A percentile compares a stretch with the other conserved stretches of the same genome.
Conservation (phyloP, 2,329 filamentous ascomycete species). For the Phialemonium atrogriseum region DNA sequence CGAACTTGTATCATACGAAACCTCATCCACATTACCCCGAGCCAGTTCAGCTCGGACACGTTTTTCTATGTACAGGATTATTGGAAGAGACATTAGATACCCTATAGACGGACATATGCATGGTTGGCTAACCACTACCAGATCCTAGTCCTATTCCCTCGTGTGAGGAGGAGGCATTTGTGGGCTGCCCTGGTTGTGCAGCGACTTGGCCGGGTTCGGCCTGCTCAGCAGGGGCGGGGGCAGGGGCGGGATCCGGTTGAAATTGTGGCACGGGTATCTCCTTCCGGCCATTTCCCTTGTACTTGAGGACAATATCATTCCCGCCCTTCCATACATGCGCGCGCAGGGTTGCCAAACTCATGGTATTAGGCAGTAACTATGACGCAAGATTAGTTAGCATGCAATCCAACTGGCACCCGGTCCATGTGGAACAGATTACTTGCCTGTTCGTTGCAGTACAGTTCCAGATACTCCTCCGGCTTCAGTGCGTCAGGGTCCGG, state of each 20-base stretch:
- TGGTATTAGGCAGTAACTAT: conserved; percentile 64
- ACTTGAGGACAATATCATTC: conserved; percentile 85
- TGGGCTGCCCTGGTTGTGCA: conserved; percentile 2
- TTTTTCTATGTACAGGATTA: conserved; percentile 6
- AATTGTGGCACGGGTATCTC: conserved; percentile 37
- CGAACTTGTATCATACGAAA: too few relatives aligned
- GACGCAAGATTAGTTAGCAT: conserved; percentile 9
- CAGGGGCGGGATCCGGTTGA: conserved; percentile 15
- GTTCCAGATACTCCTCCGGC: conserved; percentile 87
- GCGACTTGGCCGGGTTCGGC: conserved; percentile 1
- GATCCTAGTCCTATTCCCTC: too few relatives aligned
- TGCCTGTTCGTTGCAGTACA: conserved; percentile 92
- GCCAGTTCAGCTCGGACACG: background rate
- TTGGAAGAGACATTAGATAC: conserved; percentile 5
- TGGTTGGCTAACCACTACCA: too few relatives aligned
- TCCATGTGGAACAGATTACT: conserved; percentile 28
- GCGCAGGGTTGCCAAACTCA: conserved; percentile 89
- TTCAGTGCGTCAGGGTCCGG: conserved; percentile 53
- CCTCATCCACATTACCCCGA: background rate
- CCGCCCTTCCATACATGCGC: conserved; percentile 91
- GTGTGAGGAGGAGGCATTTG: conserved; percentile 3
- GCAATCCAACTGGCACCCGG: background rate
- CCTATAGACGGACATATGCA: conserved; percentile 4
- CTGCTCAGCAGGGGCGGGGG: conserved; percentile 1
- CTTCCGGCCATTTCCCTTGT: conserved; percentile 86